Percentiles rank a stretch among this genome's conserved stretches.
These are phyloP conservation scores for Acanthamoeba pearcei DNA, from an alignment of 208 protist species.

Conservation along the genomic window DNA sequence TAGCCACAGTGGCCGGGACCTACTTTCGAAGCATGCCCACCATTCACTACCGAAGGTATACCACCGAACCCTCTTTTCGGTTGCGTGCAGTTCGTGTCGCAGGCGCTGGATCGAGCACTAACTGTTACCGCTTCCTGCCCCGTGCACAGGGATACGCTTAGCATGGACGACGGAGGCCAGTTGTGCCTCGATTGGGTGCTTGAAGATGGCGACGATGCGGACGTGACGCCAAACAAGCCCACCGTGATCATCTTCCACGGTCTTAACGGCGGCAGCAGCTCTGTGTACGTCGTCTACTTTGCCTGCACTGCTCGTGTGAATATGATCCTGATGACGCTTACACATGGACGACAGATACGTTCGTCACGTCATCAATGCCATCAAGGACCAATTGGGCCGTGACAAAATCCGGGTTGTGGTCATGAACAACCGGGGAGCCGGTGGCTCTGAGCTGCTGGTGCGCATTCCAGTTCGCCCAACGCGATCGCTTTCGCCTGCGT, in stretches of 20 bases:
- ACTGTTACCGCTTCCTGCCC: too few species aligned
- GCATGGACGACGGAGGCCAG: conserved; percentile 16
- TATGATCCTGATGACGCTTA: background rate
- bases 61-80: background rate
- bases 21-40: conserved; percentile 15
- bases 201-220: background rate
- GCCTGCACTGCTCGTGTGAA: background rate
- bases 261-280: conserved; percentile 52
- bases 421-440: conserved; percentile 63
- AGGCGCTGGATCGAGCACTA: background rate
- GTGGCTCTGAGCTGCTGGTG: conserved; percentile 29
- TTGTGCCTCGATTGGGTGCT: conserved; percentile 30
- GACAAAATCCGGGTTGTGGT: conserved; percentile 30
- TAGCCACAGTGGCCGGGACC: conserved; percentile 11
- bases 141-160: background rate
- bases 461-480: background rate
- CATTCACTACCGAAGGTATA: conserved; percentile 8
- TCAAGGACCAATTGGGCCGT: background rate
- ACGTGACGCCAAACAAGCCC: background rate
- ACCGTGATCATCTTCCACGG: conserved; percentile 71
- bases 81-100: background rate
- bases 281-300: background rate
- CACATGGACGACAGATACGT: background rate
- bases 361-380: conserved; percentile 25
- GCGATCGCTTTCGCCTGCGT: too few species aligned